Evolutionary conservation across 768 basidiomycete species (phyloP).

Genomic region (Termitomyces sp.): DNA sequence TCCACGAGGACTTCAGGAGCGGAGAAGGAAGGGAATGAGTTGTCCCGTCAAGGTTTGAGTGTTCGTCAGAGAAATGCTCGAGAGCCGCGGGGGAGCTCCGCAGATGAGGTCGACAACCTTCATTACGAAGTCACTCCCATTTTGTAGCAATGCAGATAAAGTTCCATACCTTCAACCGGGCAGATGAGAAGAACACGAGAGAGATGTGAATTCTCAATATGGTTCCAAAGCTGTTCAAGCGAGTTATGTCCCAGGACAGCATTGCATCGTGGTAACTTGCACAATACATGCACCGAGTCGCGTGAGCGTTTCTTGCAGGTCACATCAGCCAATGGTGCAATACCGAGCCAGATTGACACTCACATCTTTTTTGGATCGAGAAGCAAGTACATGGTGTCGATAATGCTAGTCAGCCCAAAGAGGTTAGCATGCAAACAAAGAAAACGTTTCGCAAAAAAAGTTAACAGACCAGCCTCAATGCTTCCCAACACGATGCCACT

Average conservation of each 20-base stretch:
- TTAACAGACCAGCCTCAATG: conserved; percentile 14
- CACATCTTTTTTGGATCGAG: conserved; percentile 12
- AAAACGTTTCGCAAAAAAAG: background rate
- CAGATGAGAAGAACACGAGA: conserved; percentile 11
- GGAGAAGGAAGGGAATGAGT: conserved; percentile 9
- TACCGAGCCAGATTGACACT: background rate
- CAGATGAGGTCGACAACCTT: conserved; percentile 10
- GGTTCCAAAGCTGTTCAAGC: conserved; percentile 9
- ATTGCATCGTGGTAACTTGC: conserved; percentile 13
- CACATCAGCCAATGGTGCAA: background rate
- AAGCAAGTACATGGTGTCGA: conserved; percentile 4
- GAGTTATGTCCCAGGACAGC: conserved; percentile 3
- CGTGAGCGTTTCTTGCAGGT: background rate
- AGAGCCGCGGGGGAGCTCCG: background rate
- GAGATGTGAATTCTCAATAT: conserved; percentile 16
- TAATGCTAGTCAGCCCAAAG: conserved; percentile 3
- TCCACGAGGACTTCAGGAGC: conserved; percentile 12
- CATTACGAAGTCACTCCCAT: background rate
- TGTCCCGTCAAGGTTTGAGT: conserved; percentile 8
- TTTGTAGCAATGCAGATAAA: background rate
- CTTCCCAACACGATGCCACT: conserved; percentile 12
- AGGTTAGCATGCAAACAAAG: background rate
- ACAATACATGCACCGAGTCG: conserved; percentile 1
- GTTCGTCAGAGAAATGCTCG: conserved; percentile 14
- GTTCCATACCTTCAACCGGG: conserved; percentile 13